Conservation (phyloP, 2,329 filamentous ascomycete species). For the Huntiella savannae region DNA sequence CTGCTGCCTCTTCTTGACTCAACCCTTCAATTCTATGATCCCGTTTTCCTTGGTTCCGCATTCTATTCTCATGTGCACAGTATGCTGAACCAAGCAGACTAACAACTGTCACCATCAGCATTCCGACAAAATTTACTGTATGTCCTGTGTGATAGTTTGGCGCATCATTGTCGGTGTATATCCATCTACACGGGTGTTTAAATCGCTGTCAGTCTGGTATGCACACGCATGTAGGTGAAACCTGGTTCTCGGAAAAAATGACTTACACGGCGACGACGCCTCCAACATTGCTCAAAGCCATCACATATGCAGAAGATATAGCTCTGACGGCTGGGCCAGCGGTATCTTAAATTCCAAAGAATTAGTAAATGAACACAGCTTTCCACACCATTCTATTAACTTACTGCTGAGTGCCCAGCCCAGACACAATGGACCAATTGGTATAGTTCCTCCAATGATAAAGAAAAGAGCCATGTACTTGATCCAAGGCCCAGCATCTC, state of each 20-base stretch:
- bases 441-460: slow-evolving; percentile 35
- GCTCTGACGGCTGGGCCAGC: slow-evolving; percentile 36
- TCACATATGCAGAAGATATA: slow-evolving; percentile 35
- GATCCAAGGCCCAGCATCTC: slow-evolving; percentile 20
- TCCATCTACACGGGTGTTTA: slow-evolving; percentile 23
- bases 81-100: slow-evolving; percentile 30
- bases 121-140: slow-evolving; percentile 36
- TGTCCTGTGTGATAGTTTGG: slow-evolving; percentile 30
- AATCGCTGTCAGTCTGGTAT: slow-evolving; percentile 1
- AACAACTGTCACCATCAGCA: slow-evolving; percentile 26
- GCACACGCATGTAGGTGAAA: not conserved
- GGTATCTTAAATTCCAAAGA: slow-evolving; percentile 20
- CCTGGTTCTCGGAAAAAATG: slow-evolving; percentile 2
- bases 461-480: slow-evolving; percentile 35
- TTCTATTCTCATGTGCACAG: slow-evolving; percentile 28
- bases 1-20: slow-evolving; percentile 17
- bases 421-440: slow-evolving; percentile 37
- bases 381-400: slow-evolving; percentile 12
- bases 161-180: slow-evolving; percentile 27
- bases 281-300: slow-evolving; percentile 34
- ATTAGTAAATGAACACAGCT: not conserved
- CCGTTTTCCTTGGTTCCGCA: slow-evolving; percentile 15
- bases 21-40: slow-evolving; percentile 16
- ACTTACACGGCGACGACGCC: slow-evolving; percentile 36
- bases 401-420: slow-evolving; percentile 38